phyloP scores from a whole-genome alignment of 75 land plant genomes.

The Pinus tabuliformis region DNA sequence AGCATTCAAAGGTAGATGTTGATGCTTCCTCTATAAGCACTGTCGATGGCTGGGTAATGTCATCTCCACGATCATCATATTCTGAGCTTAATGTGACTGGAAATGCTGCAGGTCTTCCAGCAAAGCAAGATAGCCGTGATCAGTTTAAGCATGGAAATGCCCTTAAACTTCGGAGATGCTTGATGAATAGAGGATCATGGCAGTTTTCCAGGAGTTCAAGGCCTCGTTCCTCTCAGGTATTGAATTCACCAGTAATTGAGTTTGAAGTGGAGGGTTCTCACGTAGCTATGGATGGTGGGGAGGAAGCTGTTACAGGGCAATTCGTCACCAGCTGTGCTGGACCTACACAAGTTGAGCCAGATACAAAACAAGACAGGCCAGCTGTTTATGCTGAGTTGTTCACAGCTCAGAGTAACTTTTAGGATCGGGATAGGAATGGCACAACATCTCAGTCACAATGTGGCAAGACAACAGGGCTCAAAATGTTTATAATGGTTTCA shows the following conservation, averaged over 20 bases:
- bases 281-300: not conserved
- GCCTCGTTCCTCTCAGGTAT: conserved; percentile 1
- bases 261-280: conserved; percentile 3
- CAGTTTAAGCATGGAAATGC: not conserved
- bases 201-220: conserved; percentile 4
- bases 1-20: conserved; percentile 8
- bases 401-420: not conserved
- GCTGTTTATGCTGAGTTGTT: not conserved
- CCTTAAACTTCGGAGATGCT: conserved; percentile 9
- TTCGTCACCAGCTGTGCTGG: not conserved
- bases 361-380: not conserved
- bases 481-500: conserved; percentile 16
- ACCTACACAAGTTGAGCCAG: not conserved
- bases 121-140: not conserved
- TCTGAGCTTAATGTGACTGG: conserved; percentile 15
- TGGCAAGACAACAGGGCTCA: conserved; percentile 37
- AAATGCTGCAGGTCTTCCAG: conserved; percentile 16
- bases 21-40: conserved; percentile 14
- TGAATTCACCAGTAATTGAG: conserved; percentile 4
- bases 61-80: conserved; percentile 8
- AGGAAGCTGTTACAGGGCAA: not conserved
- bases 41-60: conserved; percentile 17
- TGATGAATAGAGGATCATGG: conserved; percentile 7
- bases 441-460: conserved; percentile 11
- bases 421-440: not conserved